Conservation (phyloP, 768 basidiomycete genomes). For the Lanmaoa rubissima region DNA sequence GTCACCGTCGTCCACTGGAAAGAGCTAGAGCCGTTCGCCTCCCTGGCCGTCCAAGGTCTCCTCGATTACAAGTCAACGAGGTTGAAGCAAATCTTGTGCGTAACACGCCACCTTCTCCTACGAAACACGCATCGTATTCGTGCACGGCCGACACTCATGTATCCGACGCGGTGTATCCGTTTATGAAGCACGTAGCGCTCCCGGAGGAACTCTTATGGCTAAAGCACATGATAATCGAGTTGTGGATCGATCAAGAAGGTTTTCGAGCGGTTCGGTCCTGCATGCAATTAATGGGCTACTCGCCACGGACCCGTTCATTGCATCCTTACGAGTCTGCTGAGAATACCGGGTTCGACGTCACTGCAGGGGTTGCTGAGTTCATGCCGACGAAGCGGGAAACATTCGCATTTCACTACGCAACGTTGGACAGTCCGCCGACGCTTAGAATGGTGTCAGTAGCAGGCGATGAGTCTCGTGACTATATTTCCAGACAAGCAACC, state of each 20-base stretch:
- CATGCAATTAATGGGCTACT: slow-evolving; percentile 59
- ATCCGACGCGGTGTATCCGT: slow-evolving; percentile 7
- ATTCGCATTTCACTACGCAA: slow-evolving; percentile 71
- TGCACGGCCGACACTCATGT: slow-evolving; percentile 2
- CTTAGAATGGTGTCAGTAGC: slow-evolving; percentile 67
- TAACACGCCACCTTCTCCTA: slow-evolving; percentile 3
- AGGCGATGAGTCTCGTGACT: slow-evolving; percentile 67
- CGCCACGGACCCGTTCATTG: slow-evolving; percentile 31
- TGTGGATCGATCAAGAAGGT: slow-evolving; percentile 84
- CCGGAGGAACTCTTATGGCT: slow-evolving; percentile 52
- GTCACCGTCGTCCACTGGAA: slow-evolving; percentile 32
- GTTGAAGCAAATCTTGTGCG: slow-evolving; percentile 7
- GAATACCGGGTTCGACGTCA: slow-evolving; percentile 31
- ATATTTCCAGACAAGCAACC: slow-evolving; percentile 72
- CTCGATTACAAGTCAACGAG: slow-evolving; percentile 18
- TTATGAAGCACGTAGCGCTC: slow-evolving; percentile 22
- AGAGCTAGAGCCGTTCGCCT: slow-evolving; percentile 33
- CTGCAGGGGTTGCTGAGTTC: slow-evolving; percentile 60
- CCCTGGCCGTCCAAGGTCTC: slow-evolving; percentile 26
- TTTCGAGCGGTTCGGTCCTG: slow-evolving; percentile 61
- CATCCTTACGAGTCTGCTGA: slow-evolving; percentile 27
- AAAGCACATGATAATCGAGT: slow-evolving; percentile 49
- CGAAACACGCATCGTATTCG: slow-evolving; percentile 1
- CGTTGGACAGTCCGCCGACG: slow-evolving; percentile 64
- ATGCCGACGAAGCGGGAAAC: slow-evolving; percentile 54